phyloP scores from a whole-genome alignment of 2,329 filamentous ascomycete species.

The Aspergillus sp. region DNA sequence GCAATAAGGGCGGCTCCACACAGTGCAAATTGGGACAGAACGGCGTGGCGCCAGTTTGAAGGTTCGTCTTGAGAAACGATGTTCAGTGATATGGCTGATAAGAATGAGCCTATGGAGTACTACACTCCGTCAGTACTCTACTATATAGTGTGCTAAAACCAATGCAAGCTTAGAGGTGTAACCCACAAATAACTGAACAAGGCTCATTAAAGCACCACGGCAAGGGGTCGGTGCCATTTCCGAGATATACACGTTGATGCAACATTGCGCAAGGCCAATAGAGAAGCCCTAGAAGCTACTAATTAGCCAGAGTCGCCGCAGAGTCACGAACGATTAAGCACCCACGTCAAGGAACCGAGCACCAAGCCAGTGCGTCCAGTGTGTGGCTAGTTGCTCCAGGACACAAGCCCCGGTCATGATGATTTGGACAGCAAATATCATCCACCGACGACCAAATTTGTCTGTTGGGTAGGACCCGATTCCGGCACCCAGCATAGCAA shows the following conservation, averaged over 20 bases:
- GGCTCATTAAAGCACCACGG: background rate
- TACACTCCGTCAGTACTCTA: background rate
- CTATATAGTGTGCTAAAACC: background rate
- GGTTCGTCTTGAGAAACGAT: background rate
- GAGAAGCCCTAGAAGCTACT: background rate
- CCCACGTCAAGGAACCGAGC: background rate
- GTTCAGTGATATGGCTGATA: background rate
- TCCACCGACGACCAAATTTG: background rate
- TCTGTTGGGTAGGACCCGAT: too few relatives aligned
- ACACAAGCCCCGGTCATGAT: background rate
- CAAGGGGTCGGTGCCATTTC: background rate
- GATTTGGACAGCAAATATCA: background rate
- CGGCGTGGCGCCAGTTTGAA: background rate
- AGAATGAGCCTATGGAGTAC: background rate
- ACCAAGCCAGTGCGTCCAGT: background rate
- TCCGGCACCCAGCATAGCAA: too few relatives aligned
- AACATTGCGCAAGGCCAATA: background rate
- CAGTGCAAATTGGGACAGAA: background rate
- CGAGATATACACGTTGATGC: background rate
- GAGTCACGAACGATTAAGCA: background rate
- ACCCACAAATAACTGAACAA: background rate
- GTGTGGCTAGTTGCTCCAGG: background rate
- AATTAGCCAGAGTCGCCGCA: background rate
- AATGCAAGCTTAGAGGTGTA: background rate
- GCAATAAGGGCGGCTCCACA: background rate